Conservation (phyloP, 106 monocot genomes). For the Narthecium ossifragum region DNA sequence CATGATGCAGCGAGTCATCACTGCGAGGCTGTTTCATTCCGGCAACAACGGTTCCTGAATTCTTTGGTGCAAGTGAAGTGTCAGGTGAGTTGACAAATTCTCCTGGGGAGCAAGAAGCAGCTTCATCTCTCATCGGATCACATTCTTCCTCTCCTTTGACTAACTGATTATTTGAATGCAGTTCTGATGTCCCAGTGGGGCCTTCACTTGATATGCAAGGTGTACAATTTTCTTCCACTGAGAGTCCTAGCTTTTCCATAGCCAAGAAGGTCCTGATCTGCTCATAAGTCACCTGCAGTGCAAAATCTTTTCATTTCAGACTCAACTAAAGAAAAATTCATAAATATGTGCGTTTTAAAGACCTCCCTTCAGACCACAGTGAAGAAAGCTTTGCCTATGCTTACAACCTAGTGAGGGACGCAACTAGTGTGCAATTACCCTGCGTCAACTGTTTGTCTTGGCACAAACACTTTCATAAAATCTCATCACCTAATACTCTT, state of each 20-base stretch:
- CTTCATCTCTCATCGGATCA: background rate
- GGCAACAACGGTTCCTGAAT: slow-evolving; percentile 4
- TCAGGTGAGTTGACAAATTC: background rate
- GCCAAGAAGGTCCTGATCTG: slow-evolving; percentile 56
- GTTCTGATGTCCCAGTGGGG: slow-evolving; percentile 1
- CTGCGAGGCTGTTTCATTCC: slow-evolving; percentile 13
- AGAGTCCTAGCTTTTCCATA: slow-evolving; percentile 49
- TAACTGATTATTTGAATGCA: background rate
- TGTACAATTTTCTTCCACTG: slow-evolving; percentile 24
- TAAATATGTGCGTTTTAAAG: background rate
- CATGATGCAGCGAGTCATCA: slow-evolving; percentile 11
- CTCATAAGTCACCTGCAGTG: slow-evolving; percentile 73
- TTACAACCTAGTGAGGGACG: too few relatives aligned
- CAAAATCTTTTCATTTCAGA: background rate
- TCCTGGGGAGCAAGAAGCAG: background rate
- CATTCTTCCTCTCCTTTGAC: background rate
- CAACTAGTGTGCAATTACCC: too few relatives aligned
- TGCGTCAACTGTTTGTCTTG: too few relatives aligned
- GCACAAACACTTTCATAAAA: too few relatives aligned
- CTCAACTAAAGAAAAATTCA: background rate
- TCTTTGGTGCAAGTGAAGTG: background rate
- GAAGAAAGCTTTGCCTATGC: too few relatives aligned
- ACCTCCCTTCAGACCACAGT: background rate
- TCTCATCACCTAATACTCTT: too few relatives aligned
- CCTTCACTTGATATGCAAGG: background rate